phyloP scores from a whole-genome alignment of 306 rosid species.

The Vigna hirtella region DNA sequence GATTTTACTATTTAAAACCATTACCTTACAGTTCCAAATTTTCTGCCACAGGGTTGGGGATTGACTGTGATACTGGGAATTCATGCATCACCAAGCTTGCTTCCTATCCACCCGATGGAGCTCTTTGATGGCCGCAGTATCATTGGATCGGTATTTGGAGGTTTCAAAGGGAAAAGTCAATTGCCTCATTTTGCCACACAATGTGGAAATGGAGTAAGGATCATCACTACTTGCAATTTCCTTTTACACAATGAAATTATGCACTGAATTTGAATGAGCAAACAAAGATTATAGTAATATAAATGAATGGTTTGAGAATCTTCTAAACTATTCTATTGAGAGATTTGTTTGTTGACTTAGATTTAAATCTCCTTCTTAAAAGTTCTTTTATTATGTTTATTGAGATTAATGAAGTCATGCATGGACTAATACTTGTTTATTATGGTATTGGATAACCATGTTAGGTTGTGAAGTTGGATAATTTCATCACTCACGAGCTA shows the following conservation, averaged over 20 bases:
- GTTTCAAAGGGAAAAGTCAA: constrained; percentile 81
- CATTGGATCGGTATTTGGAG: constrained; percentile 71
- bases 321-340: no score
- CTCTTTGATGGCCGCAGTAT: constrained; percentile 69
- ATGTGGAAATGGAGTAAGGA: constrained; percentile 67
- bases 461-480: constrained; percentile 73
- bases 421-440: constrained; percentile 19
- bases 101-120: constrained; percentile 90
- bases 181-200: constrained; percentile 72
- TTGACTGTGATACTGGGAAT: constrained; percentile 73
- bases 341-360: no score
- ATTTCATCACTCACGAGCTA: constrained; percentile 83
- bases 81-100: constrained; percentile 63
- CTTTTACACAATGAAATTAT: neutral
- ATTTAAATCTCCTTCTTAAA: no score
- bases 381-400: neutral
- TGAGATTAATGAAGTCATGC: constrained; percentile 12
- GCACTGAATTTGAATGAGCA: neutral
- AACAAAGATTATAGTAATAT: no score
- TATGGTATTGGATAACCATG: neutral
- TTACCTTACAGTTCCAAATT: neutral
- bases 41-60: constrained; percentile 77
- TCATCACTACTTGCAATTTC: constrained; percentile 19
- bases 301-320: no score
- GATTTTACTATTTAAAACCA: neutral